Conservation (phyloP, 1,284 basidiomycete genomes). For the Microbotryum violaceum region DNA sequence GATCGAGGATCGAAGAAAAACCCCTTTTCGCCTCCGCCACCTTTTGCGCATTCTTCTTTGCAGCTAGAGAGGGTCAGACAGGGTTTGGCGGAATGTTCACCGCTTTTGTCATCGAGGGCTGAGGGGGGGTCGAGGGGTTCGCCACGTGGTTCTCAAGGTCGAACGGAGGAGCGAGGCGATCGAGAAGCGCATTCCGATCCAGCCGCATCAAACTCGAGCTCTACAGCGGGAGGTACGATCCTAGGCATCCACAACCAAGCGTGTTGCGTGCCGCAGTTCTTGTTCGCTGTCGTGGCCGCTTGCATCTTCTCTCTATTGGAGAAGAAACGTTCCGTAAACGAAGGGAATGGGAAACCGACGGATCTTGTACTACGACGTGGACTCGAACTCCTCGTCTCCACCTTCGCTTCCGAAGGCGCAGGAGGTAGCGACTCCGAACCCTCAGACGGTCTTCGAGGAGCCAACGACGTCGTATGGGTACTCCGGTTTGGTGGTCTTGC, state of each 20-base stretch:
- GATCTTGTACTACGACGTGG: too few relatives aligned
- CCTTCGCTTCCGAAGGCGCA: neutral
- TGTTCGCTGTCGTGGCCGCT: slow-evolving; percentile 38
- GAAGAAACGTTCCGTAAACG: too few relatives aligned
- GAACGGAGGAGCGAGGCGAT: neutral
- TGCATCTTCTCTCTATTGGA: slow-evolving; percentile 36
- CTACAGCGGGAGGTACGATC: slow-evolving; percentile 25
- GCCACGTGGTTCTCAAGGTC: too few relatives aligned
- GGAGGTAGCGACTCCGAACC: slow-evolving; percentile 2
- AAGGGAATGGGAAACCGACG: too few relatives aligned
- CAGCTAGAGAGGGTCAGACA: too few relatives aligned
- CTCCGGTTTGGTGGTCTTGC: slow-evolving; percentile 40
- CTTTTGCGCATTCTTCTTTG: too few relatives aligned
- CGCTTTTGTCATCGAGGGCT: neutral
- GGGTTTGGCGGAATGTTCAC: neutral
- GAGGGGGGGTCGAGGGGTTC: too few relatives aligned
- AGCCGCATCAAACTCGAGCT: too few relatives aligned
- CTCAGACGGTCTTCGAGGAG: neutral
- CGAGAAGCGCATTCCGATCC: neutral
- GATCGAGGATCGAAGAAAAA: too few relatives aligned
- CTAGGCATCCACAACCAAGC: slow-evolving; percentile 37
- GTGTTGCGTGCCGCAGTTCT: slow-evolving; percentile 34
- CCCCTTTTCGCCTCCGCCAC: too few relatives aligned
- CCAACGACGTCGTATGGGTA: slow-evolving; percentile 41
- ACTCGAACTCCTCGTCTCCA: too few relatives aligned